Percentiles rank a stretch among this genome's conserved stretches.
Conservation (phyloP, 1,139 yeast species). For the Zygoascus meyerae region DNA sequence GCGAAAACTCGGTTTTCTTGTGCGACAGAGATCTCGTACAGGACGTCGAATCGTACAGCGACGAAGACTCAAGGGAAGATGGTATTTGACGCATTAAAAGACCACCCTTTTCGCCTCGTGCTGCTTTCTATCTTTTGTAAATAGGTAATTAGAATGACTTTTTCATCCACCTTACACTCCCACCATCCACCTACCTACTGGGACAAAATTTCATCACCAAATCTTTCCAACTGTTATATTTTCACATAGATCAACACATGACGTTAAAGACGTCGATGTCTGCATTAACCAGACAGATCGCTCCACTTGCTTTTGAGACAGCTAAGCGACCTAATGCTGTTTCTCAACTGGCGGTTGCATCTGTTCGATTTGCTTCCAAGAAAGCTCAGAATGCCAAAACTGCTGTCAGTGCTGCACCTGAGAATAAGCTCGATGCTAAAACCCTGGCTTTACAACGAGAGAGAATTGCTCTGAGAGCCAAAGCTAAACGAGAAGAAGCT, state of each 20-base stretch:
- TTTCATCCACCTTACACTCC: no score
- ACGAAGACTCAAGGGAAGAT: constrained; percentile 85
- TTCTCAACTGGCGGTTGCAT: neutral
- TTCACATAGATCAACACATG: neutral
- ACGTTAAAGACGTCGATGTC: neutral
- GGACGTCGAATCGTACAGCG: constrained; percentile 77
- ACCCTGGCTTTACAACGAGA: constrained; percentile 32
- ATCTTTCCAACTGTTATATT: no score
- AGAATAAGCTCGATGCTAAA: constrained; percentile 26
- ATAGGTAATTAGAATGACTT: no score
- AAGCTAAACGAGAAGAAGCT: constrained; percentile 22
- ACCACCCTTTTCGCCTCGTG: no score
- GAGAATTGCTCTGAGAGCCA: constrained; percentile 24
- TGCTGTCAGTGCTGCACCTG: constrained; percentile 22
- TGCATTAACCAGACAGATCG: neutral
- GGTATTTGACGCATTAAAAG: constrained; percentile 78
- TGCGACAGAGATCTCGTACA: constrained; percentile 70
- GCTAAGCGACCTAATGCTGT: neutral
- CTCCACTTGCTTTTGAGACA: neutral
- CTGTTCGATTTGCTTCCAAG: constrained; percentile 21
- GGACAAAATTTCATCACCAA: constrained; percentile 4
- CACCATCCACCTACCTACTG: neutral
- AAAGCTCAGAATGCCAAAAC: constrained; percentile 20
- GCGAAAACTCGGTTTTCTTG: constrained; percentile 84
- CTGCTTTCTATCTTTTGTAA: no score